Evolutionary conservation across 2,329 filamentous ascomycete genomes (phyloP).

Genomic region (Microsporum audouinii): DNA sequence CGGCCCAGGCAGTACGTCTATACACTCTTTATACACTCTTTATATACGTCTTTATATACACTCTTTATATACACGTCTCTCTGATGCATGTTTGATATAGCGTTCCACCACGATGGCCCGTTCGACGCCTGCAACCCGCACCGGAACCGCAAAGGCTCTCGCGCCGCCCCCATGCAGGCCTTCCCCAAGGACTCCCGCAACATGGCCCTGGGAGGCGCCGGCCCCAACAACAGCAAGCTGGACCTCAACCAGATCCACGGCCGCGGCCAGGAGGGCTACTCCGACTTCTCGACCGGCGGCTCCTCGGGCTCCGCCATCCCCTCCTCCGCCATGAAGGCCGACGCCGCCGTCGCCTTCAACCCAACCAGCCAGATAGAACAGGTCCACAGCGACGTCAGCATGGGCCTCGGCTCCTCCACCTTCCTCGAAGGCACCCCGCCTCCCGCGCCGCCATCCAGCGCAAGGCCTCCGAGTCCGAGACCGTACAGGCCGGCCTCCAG

Average conservation of each 20-base stretch:
- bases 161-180: conserved; percentile 85
- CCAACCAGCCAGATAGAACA: conserved; percentile 55
- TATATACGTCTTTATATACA: too few relatives aligned
- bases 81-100: conserved; percentile 34
- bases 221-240: conserved; percentile 67
- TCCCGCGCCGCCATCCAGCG: conserved; percentile 67
- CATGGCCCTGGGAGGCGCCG: conserved; percentile 78
- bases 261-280: conserved; percentile 71
- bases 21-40: not conserved
- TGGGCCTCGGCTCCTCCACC: conserved; percentile 84
- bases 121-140: conserved; percentile 95
- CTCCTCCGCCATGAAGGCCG: conserved; percentile 36
- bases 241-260: conserved; percentile 87
- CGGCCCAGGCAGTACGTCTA: conserved; percentile 61
- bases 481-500: conserved; percentile 53
- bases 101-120: conserved; percentile 94
- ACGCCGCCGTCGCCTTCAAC: conserved; percentile 46
- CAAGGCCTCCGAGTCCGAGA: conserved; percentile 56
- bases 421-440: conserved; percentile 87
- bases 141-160: conserved; percentile 73
- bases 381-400: conserved; percentile 63
- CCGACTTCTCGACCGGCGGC: conserved; percentile 53
- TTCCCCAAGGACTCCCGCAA: conserved; percentile 89
- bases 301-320: conserved; percentile 64
- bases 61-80: not conserved